Evolutionary conservation across 108 stramenopile genomes (phyloP), one percentile per base, ranked within the genome.

Genomic region (Cylindrotheca closterium): DNA sequence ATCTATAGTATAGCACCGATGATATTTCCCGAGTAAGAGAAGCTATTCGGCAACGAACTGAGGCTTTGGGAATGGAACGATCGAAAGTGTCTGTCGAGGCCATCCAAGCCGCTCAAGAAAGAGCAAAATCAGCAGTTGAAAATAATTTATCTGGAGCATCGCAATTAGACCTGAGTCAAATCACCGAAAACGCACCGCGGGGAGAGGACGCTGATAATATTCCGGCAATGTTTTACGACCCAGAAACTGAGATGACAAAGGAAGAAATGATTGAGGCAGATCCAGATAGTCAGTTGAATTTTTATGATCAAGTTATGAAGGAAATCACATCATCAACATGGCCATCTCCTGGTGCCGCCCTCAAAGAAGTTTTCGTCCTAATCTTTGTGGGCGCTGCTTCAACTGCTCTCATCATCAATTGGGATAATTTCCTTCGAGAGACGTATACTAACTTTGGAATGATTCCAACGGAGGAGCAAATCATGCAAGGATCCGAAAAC

Each of bases 191-290:
- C 56, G 75, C 51, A 3, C 59, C 61, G 12, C 42, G 51, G 1
- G 70, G 52, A 8, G 31, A 60, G 17, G 68, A 80, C 27, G 55
- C 33, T 28, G 78, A 79, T 24, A 51, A 72, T 28, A 54, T 69
- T 47, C 72, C 72, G 2, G 63, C 57, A 33, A 72, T 85, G 60
- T 68, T 83, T n/a, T 80, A 79, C 33, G 86, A 92, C 63, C 84
- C 87, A 0, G 84, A 84, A 23, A 78, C 84, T 23, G 85, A 89
- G 53, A 66, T 93, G 63, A 77, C 92, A 21, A 69, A 83, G 26
- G 92, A 93, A 73, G 85, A 93, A 72, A 74, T 73, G 77, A 68
- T 68, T 3, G 80, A 93, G 67, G 87, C 83, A 29, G 92, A 93
- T 62, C 79, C 79, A 21, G 71, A 78, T 49, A 85, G 81, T 46